Evolutionary conservation across 1,284 basidiomycete genomes (phyloP), one percentile per base, ranked within the genome.

Genomic region (Ustilago bromivora): DNA sequence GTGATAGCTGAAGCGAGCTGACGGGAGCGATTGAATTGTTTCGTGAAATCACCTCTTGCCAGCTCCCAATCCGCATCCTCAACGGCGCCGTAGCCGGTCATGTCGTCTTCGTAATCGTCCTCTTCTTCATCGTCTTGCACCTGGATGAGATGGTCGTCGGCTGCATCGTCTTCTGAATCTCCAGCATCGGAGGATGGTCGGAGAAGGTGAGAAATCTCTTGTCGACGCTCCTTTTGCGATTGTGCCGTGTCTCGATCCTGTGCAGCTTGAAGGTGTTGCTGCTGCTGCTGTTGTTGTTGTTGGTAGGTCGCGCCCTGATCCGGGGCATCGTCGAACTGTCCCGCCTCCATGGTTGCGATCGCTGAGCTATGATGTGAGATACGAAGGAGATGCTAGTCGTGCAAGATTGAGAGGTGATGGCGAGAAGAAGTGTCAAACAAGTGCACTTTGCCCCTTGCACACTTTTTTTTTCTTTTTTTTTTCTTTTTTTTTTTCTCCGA

Each of bases 41-140:
- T 85, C 9, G 84, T 85, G 41, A 85, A 85, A 62, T 85, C 83
- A 19, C 84, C 83, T 32, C 83, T 60, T 1, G 83, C 81, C 2
- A 84, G 68, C 59, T 85, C 84, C 84, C 84, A 85, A 62, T 85
- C 84, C 12, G 82, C 84, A 63, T 84, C 84, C 43, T 85, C 82
- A 34, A 85, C 82, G 2, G 72, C 71, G 17, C 81, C 84, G 38
- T 68, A 69, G 10, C 67, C 66, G 10, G 49, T 57, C 36, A 64
- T 41, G 28, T 73, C 71, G 19, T 76, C 66, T 32, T 80, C 71
- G 6, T 71, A 49, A n/a, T 77, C 71, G 40, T 80, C 69, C 1
- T 74, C 69, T 28, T 28, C 23, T 5, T 74, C 66, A 5, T 74
- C 70, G n/a, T 77, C 61, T 3, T 77, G 69, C 15, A 70, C 69